These are phyloP conservation scores for Niveomyces coronatus DNA, from an alignment of 2,329 filamentous ascomycete species.

Conservation along the genomic window DNA sequence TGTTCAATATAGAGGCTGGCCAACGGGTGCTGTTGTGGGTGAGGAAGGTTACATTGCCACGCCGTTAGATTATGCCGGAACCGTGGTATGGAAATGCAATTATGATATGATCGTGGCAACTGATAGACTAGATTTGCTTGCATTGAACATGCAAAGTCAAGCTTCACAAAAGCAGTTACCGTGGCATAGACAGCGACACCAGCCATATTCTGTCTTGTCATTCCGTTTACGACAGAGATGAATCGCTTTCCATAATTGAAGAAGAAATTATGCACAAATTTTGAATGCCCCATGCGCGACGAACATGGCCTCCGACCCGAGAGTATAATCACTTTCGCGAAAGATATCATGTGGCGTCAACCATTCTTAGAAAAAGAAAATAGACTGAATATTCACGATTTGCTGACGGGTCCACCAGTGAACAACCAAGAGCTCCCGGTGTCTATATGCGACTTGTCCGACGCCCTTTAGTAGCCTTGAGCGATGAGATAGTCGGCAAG, in stretches of 20 bases:
- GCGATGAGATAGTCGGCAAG: conserved; percentile 81
- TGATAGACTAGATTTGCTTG: no score
- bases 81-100: no score
- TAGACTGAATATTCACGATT: no score
- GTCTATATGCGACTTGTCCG: not conserved
- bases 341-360: no score
- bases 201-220: conserved; percentile 3
- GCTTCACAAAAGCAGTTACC: not conserved
- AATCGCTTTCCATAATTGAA: conserved; percentile 9
- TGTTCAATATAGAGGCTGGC: no score
- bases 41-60: no score
- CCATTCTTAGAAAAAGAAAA: no score
- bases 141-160: no score
- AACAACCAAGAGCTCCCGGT: not conserved
- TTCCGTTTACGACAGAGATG: conserved; percentile 6
- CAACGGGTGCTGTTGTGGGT: no score
- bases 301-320: not conserved
- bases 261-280: conserved; percentile 10
- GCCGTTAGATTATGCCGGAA: no score
- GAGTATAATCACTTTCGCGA: no score
- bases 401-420: not conserved
- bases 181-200: not conserved
- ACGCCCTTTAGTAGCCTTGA: conserved; percentile 60
- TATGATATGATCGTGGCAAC: no score
- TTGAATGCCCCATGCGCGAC: conserved; percentile 2